phyloP scores from a whole-genome alignment of 129 eudicot genomes.

The Escallonia rubra region DNA sequence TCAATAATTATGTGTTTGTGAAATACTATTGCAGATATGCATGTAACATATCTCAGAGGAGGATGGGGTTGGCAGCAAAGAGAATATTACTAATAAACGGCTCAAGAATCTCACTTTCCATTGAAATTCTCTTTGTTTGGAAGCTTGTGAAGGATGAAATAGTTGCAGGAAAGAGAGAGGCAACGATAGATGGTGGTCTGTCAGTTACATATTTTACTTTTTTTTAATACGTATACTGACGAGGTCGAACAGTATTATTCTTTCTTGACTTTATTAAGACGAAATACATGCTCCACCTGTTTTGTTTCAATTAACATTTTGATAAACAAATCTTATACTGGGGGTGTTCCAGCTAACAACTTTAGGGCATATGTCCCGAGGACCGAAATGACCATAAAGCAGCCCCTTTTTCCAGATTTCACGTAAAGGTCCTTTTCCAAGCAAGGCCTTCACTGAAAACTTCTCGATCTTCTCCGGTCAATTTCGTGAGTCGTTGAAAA shows the following conservation, averaged over 20 bases:
- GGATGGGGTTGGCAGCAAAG: conserved; percentile 3
- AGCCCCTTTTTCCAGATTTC: conserved; percentile 16
- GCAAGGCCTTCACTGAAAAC: no score
- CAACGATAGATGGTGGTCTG: conserved; percentile 31
- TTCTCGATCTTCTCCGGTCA: no score
- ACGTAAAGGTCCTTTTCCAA: conserved; percentile 33
- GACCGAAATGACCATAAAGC: conserved; percentile 15
- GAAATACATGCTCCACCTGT: neutral
- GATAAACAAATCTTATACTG: neutral
- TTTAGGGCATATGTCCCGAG: conserved; percentile 5
- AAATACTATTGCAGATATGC: no score
- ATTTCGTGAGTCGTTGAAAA: no score
- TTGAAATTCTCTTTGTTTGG: conserved; percentile 55
- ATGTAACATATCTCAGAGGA: neutral
- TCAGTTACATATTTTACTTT: conserved; percentile 12
- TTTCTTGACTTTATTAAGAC: conserved; percentile 23
- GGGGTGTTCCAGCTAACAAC: conserved; percentile 4
- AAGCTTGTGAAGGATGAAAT: conserved; percentile 40
- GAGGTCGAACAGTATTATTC: conserved; percentile 1
- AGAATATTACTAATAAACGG: conserved; percentile 13
- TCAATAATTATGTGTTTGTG: no score
- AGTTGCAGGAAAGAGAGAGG: conserved; percentile 14
- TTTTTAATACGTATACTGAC: neutral
- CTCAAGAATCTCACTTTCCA: conserved; percentile 42
- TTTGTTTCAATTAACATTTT: neutral